Evolutionary conservation across 164 flowering plant genomes (phyloP).

Genomic region (Magnolia changhungtana): DNA sequence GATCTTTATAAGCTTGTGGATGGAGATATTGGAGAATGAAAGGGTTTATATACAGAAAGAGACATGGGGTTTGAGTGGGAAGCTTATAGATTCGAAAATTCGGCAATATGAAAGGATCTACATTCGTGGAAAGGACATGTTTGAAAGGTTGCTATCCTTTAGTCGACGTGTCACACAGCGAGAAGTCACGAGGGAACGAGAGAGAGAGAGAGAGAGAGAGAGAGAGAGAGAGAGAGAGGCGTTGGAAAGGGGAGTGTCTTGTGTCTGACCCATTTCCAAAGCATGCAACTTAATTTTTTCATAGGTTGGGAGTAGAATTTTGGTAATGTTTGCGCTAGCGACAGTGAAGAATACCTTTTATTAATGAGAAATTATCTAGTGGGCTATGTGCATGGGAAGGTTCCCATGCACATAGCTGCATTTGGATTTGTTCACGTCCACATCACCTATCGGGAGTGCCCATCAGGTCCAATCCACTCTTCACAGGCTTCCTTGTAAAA

Average conservation of each 20-base stretch:
- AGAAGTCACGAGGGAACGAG: neutral
- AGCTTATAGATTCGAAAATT: slow-evolving; percentile 19
- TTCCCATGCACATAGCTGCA: no score
- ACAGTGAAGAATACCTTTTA: slow-evolving; percentile 29
- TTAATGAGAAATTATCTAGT: no score
- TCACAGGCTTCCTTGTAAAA: no score
- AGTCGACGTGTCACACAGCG: neutral
- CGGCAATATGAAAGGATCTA: neutral
- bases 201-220: neutral
- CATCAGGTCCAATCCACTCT: no score
- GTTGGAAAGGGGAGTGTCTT: neutral
- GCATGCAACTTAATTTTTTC: neutral
- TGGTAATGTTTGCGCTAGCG: slow-evolving; percentile 16
- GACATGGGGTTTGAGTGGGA: slow-evolving; percentile 8
- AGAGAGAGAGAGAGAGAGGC: slow-evolving; percentile 4
- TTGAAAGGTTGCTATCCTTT: slow-evolving; percentile 1
- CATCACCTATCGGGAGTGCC: no score
- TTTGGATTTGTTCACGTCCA: no score
- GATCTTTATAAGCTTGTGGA: neutral
- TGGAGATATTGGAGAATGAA: neutral
- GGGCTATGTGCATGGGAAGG: no score
- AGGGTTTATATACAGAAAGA: slow-evolving; percentile 30
- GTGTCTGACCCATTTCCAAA: neutral
- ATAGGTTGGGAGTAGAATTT: neutral
- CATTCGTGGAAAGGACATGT: slow-evolving; percentile 9